These are phyloP conservation scores for Lachnellula suecica DNA, from an alignment of 2,329 filamentous ascomycete genomes.

Conservation along the genomic window DNA sequence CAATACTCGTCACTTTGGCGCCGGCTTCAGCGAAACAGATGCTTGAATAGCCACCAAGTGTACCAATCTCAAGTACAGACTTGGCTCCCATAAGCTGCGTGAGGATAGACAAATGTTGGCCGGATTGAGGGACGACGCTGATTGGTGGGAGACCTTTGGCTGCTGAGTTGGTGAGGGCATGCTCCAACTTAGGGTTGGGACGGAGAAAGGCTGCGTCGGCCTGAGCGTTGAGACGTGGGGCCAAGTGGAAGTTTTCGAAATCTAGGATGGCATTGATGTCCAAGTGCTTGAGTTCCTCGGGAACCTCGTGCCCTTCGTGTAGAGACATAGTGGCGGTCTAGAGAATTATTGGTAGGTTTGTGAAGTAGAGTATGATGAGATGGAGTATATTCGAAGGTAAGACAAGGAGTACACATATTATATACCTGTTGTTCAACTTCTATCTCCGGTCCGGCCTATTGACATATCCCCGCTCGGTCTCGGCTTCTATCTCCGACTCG, in stretches of 20 bases:
- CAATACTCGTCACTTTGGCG: constrained; percentile 49
- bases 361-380: too few relatives aligned
- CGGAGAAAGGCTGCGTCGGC: constrained; percentile 18
- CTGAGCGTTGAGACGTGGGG: constrained; percentile 8
- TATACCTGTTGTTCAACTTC: too few relatives aligned
- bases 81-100: constrained; percentile 36
- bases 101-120: constrained; percentile 40
- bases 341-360: too few relatives aligned
- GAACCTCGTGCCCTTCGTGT: too few relatives aligned
- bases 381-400: too few relatives aligned
- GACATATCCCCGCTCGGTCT: too few relatives aligned
- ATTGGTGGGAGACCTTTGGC: constrained; percentile 38
- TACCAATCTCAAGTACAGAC: constrained; percentile 52
- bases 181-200: constrained; percentile 27
- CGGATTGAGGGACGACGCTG: constrained; percentile 35
- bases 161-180: constrained; percentile 34
- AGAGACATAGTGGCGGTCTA: too few relatives aligned
- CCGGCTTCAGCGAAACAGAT: constrained; percentile 45
- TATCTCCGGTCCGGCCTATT: too few relatives aligned
- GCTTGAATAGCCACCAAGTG: constrained; percentile 47
- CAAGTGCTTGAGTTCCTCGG: too few relatives aligned
- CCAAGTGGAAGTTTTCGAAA: neutral
- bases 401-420: too few relatives aligned
- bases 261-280: too few relatives aligned
- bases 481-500: too few relatives aligned